Percentiles rank a stretch among this genome's conserved stretches.
These are phyloP conservation scores for Backusella luteola DNA, from an alignment of 192 early-diverging fungal species.

Conservation along the genomic window DNA sequence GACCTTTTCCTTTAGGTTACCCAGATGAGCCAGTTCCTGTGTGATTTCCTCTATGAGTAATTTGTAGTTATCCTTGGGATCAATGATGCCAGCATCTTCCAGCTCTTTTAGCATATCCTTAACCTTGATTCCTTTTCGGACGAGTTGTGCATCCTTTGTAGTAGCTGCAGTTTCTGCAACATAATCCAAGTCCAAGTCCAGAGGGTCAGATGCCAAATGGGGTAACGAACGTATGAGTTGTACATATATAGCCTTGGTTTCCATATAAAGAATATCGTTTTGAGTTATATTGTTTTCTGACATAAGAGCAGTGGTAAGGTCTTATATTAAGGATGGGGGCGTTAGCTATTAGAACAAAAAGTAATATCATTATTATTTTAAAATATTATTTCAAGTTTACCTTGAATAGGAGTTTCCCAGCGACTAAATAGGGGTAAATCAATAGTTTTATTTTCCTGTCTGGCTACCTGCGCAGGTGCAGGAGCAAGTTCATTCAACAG, in stretches of 20 bases:
- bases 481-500: constrained; percentile 78
- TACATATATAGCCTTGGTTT: constrained; percentile 93
- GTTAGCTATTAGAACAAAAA: background rate
- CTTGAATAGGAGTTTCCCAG: constrained; percentile 82
- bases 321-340: constrained; percentile 3
- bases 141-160: constrained; percentile 81
- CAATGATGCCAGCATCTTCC: constrained; percentile 73
- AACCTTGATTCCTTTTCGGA: constrained; percentile 94
- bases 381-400: constrained; percentile 31
- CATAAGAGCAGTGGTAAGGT: constrained; percentile 60
- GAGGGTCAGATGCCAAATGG: constrained; percentile 46
- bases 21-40: constrained; percentile 90
- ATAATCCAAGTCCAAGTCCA: constrained; percentile 70
- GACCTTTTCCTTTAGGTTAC: constrained; percentile 86
- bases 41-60: constrained; percentile 87
- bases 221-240: constrained; percentile 92
- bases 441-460: constrained; percentile 75
- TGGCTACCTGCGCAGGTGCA: constrained; percentile 72
- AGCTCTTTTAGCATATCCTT: constrained; percentile 91
- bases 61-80: constrained; percentile 70
- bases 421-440: constrained; percentile 73
- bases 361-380: background rate
- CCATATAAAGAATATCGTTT: constrained; percentile 93
- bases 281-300: constrained; percentile 89
- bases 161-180: constrained; percentile 87